Percentiles rank a stretch among this genome's conserved stretches.
phyloP scores from a whole-genome alignment of 2,329 filamentous ascomycete species.

The Hysterium pulicare region DNA sequence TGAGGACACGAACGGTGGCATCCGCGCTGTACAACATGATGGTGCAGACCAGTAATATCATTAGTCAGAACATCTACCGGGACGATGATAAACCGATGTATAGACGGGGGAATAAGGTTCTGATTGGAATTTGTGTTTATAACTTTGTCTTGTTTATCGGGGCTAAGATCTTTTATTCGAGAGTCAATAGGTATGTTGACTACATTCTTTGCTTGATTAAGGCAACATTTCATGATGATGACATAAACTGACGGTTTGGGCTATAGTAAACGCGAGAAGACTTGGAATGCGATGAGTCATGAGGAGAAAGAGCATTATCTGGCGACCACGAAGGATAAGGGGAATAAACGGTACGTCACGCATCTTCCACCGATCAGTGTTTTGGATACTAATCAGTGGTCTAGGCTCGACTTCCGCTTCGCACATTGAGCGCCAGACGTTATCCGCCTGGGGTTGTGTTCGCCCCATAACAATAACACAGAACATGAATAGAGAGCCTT shows the following conservation, averaged over 20 bases:
- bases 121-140: conserved; percentile 50
- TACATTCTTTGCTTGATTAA: neutral
- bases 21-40: conserved; percentile 44
- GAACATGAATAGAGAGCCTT: too few species aligned
- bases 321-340: conserved; percentile 33
- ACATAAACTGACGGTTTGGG: too few species aligned
- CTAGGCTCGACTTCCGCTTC: conserved; percentile 30
- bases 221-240: too few species aligned
- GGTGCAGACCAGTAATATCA: conserved; percentile 30
- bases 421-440: conserved; percentile 21
- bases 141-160: conserved; percentile 51
- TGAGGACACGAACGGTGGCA: conserved; percentile 43
- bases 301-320: conserved; percentile 35
- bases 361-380: neutral
- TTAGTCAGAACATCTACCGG: conserved; percentile 49
- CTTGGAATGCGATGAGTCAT: conserved; percentile 32
- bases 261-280: conserved; percentile 19
- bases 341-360: conserved; percentile 27
- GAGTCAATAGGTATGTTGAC: conserved; percentile 42
- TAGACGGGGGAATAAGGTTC: conserved; percentile 51
- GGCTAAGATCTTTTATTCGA: conserved; percentile 54
- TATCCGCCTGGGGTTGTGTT: too few species aligned
- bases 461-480: too few species aligned
- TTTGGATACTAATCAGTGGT: neutral
- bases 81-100: conserved; percentile 52